Conservation (phyloP, 108 stramenopile species). For the Epipyxis sp. region DNA sequence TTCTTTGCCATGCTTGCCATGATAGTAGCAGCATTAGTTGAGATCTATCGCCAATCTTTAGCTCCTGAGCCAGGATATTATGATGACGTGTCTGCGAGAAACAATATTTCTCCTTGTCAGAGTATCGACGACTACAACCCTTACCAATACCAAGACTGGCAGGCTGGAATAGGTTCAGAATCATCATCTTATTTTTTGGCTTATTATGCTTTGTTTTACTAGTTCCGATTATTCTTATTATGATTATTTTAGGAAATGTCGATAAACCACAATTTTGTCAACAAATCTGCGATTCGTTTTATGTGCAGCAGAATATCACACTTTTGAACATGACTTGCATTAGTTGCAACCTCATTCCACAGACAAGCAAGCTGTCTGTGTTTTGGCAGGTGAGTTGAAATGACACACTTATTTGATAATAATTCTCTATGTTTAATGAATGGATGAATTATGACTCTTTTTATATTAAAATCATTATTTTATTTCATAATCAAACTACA, state of each 20-base stretch:
- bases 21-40: conserved; percentile 44
- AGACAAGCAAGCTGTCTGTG: conserved; percentile 33
- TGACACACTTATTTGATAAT: no score
- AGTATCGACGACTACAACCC: conserved; percentile 32
- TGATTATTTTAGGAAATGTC: neutral
- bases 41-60: conserved; percentile 30
- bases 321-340: conserved; percentile 36
- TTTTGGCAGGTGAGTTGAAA: conserved; percentile 55
- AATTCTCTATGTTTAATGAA: no score
- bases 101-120: conserved; percentile 34
- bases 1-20: conserved; percentile 43
- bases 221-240: no score
- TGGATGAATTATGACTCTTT: no score
- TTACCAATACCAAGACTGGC: conserved; percentile 29
- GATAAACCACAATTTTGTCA: neutral
- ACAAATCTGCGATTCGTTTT: neutral
- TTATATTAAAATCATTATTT: no score
- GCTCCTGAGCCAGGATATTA: conserved; percentile 15
- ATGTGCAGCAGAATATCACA: neutral
- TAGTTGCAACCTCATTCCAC: conserved; percentile 39
- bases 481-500: no score
- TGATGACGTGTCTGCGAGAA: neutral
- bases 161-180: neutral
- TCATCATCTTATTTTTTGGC: no score
- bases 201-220: no score